Conservation (phyloP, 164 flowering plant species). For the Liquidambar formosana region DNA sequence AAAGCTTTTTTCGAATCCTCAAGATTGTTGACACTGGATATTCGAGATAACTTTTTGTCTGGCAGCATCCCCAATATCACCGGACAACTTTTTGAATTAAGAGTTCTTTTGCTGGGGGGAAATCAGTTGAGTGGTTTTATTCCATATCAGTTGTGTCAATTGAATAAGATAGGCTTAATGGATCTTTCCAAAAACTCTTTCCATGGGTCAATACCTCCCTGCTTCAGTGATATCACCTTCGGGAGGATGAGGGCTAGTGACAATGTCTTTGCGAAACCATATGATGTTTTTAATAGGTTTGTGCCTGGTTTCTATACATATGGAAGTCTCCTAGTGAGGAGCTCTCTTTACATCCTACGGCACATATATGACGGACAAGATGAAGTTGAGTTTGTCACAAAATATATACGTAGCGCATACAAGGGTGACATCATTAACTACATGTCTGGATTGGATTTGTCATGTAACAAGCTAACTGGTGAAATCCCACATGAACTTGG, state of each 20-base stretch:
- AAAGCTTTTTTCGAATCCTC: not conserved
- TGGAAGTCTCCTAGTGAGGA: not conserved
- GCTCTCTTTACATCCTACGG: too few relatives aligned
- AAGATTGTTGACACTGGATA: not conserved
- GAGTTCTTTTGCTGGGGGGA: not conserved
- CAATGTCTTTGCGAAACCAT: not conserved
- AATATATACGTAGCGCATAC: not conserved
- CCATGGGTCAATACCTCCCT: constrained; percentile 1
- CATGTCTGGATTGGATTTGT: constrained; percentile 15
- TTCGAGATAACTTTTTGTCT: not conserved
- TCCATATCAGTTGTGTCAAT: not conserved
- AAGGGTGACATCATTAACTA: constrained; percentile 4
- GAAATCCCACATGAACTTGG: constrained; percentile 1
- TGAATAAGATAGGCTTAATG: not conserved
- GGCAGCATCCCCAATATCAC: constrained; percentile 1
- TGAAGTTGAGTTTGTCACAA: constrained; percentile 3
- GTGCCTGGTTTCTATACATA: not conserved
- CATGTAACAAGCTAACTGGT: constrained; percentile 8
- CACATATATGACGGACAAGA: not conserved
- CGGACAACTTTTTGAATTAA: not conserved
- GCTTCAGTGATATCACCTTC: not conserved
- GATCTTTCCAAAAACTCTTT: constrained; percentile 7
- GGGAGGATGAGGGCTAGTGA: not conserved
- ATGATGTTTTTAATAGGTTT: not conserved
- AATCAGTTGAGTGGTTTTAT: constrained; percentile 1